Conservation (phyloP, 78 protist species). For the Dictyostelium discoideum region DNA sequence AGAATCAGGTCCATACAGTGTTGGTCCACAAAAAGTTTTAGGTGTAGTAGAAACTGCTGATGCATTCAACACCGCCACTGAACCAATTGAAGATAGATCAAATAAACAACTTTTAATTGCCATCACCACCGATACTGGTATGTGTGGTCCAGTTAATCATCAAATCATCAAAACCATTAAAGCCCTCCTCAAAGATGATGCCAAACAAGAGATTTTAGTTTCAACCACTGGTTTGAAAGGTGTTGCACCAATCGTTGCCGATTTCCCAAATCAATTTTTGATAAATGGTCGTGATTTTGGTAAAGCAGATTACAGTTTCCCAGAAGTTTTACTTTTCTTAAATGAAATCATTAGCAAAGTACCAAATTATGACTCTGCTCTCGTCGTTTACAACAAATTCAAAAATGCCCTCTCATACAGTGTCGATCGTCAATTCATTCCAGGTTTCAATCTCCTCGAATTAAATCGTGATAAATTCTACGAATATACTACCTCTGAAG, state of each 20-base stretch:
- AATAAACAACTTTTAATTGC: conserved; percentile 53
- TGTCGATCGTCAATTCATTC: conserved; percentile 30
- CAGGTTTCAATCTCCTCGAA: conserved; percentile 75
- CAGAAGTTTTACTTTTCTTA: conserved; percentile 40
- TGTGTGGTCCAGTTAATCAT: conserved; percentile 83
- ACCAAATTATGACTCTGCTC: conserved; percentile 56
- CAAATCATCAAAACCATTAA: conserved; percentile 48
- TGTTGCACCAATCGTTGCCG: conserved; percentile 30
- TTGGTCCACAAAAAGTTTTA: conserved; percentile 46
- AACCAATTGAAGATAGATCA: conserved; percentile 54
- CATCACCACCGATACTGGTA: conserved; percentile 83
- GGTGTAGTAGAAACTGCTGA: not conserved
- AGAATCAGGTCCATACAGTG: conserved; percentile 31
- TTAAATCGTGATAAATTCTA: conserved; percentile 65
- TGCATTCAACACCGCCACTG: not conserved
- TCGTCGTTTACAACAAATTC: conserved; percentile 75
- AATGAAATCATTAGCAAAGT: conserved; percentile 17
- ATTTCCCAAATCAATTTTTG: conserved; percentile 10
- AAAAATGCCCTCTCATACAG: conserved; percentile 65
- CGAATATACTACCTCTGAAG: conserved; percentile 45
- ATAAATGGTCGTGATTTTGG: conserved; percentile 52
- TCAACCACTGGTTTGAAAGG: conserved; percentile 63
- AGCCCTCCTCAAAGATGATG: conserved; percentile 27
- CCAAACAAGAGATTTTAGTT: not conserved
- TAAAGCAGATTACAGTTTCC: conserved; percentile 58